Evolutionary conservation across 2,329 filamentous ascomycete genomes (phyloP).

Genomic region (Stagonosporopsis vannaccii): DNA sequence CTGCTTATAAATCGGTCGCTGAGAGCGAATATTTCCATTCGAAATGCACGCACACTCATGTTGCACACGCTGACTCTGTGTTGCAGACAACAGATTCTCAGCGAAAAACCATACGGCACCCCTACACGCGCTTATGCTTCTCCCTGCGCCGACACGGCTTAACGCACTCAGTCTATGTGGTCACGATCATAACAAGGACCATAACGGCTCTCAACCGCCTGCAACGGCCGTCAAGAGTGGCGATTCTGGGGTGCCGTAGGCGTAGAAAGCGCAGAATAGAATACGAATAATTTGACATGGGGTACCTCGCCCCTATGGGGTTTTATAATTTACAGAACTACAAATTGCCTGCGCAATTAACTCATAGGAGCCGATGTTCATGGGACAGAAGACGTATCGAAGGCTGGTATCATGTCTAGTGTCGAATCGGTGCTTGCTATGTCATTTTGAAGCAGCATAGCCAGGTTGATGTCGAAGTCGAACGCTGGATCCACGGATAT

Average conservation of each 20-base stretch:
- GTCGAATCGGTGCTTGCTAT: neutral
- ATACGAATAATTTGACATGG: neutral
- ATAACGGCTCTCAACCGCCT: neutral
- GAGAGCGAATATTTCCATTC: slow-evolving; percentile 40
- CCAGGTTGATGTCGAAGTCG: slow-evolving; percentile 15
- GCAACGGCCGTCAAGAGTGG: neutral
- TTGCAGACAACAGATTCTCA: slow-evolving; percentile 1
- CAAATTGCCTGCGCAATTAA: neutral
- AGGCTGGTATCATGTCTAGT: neutral
- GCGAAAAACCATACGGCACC: neutral
- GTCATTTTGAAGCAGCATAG: slow-evolving; percentile 19
- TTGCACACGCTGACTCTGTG: slow-evolving; percentile 19
- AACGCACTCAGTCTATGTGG: too few species aligned
- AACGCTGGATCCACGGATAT: slow-evolving; percentile 3
- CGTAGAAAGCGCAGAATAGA: neutral
- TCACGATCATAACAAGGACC: neutral
- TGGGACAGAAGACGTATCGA: neutral
- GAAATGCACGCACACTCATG: too few species aligned
- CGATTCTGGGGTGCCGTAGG: neutral
- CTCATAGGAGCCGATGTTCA: neutral
- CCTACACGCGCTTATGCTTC: neutral
- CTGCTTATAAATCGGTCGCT: slow-evolving; percentile 59
- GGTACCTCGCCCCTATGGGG: neutral
- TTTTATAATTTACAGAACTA: neutral
- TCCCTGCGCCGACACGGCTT: neutral